A percentile compares a stretch with the other conserved stretches of the same genome.
Conservation (phyloP, 192 early-diverging fungal genomes). For the Coemansia sp. region DNA sequence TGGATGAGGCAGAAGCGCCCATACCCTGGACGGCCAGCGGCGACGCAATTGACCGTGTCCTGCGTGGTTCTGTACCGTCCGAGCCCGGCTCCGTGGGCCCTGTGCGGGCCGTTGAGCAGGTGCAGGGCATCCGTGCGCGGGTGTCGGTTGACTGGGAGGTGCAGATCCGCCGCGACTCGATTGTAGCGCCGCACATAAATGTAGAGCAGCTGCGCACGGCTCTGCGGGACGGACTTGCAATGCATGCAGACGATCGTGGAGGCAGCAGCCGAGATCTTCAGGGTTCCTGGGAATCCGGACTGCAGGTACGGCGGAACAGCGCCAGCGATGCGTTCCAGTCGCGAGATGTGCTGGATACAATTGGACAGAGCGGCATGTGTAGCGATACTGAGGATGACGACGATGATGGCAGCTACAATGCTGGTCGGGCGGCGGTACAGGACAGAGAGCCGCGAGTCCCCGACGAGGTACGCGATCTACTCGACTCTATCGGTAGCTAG, state of each 20-base stretch:
- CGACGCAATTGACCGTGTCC: constrained; percentile 10
- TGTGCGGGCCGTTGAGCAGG: constrained; percentile 15
- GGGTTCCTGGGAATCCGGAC: neutral
- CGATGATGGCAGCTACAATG: neutral
- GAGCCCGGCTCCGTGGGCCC: neutral
- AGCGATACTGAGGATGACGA: neutral
- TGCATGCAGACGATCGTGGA: constrained; percentile 19
- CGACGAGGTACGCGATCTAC: constrained; percentile 37
- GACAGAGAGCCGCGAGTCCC: constrained; percentile 9
- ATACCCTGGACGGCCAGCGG: neutral
- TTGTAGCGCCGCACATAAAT: constrained; percentile 22
- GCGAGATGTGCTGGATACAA: constrained; percentile 2
- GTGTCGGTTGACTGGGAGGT: constrained; percentile 45
- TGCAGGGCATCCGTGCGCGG: constrained; percentile 35
- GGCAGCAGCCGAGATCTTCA: neutral
- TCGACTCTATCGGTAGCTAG: constrained; percentile 36
- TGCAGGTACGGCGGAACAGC: neutral
- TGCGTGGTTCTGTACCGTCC: too few species aligned
- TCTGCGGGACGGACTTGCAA: constrained; percentile 23
- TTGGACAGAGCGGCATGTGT: neutral
- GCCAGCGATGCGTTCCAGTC: neutral
- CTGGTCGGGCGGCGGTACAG: neutral
- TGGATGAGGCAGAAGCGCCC: neutral
- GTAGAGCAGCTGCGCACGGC: constrained; percentile 42
- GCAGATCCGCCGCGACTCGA: constrained; percentile 27